Conservation (phyloP, 2,329 filamentous ascomycete species). For the Dichotomopilus funicola region DNA sequence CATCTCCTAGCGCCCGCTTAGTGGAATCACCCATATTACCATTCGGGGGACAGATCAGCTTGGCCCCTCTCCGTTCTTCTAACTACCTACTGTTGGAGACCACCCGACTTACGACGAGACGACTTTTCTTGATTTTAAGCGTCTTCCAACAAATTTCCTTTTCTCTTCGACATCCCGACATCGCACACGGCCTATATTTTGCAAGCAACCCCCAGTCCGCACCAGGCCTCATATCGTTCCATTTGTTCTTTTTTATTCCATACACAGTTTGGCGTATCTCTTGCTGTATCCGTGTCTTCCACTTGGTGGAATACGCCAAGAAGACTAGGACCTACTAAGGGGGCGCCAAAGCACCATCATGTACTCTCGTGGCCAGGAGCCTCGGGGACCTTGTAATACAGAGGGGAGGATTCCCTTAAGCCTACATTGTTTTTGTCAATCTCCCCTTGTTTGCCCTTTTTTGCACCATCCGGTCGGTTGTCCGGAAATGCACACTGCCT, state of each 20-base stretch:
- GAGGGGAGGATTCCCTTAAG: slow-evolving; percentile 3
- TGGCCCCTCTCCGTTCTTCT: not conserved
- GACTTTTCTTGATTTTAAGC: slow-evolving; percentile 12
- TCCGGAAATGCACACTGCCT: not conserved
- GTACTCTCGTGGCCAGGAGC: slow-evolving; percentile 9
- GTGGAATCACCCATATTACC: not conserved
- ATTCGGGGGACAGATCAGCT: not conserved
- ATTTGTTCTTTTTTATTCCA: slow-evolving; percentile 3
- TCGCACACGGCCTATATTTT: slow-evolving; percentile 1
- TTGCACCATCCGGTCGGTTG: not conserved
- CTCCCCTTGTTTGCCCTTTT: not conserved
- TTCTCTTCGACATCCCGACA: not conserved
- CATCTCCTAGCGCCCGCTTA: too few relatives aligned
- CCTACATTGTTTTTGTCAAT: not conserved
- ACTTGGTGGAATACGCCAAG: not conserved
- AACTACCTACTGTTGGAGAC: not conserved
- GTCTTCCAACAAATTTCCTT: slow-evolving; percentile 1
- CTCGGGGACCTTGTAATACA: slow-evolving; percentile 8
- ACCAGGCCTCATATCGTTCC: not conserved
- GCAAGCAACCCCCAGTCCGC: not conserved
- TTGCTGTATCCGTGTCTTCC: not conserved
- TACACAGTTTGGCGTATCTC: not conserved
- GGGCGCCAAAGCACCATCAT: slow-evolving; percentile 2
- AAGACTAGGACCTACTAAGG: not conserved
- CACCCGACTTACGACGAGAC: slow-evolving; percentile 13